Evolutionary conservation across 192 early-diverging fungal species (phyloP).

Genomic region (Backusella parvicylindrica): DNA sequence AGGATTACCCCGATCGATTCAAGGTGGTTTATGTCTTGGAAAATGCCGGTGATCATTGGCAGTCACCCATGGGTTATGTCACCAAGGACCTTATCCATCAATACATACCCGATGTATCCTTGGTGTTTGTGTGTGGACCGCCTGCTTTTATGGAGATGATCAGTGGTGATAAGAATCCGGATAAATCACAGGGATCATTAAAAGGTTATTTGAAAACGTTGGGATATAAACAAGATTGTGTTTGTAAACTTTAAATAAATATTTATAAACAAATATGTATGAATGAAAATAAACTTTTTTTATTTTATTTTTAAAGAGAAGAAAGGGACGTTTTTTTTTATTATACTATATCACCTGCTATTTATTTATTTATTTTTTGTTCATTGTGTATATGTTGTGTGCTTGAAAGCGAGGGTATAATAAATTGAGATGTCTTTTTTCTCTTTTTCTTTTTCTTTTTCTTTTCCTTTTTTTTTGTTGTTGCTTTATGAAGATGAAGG

Average conservation of each 20-base stretch:
- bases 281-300: not conserved
- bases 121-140: conserved; percentile 56
- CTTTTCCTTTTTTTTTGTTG: not conserved
- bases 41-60: conserved; percentile 63
- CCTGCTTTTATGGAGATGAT: conserved; percentile 62
- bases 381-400: too few species aligned
- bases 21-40: conserved; percentile 64
- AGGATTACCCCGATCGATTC: conserved; percentile 58
- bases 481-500: not conserved
- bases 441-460: not conserved
- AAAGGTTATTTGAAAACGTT: conserved; percentile 72
- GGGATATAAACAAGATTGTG: conserved; percentile 15
- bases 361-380: not conserved
- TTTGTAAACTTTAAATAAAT: not conserved
- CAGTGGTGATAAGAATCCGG: conserved; percentile 76
- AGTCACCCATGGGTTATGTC: conserved; percentile 70
- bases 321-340: too few species aligned
- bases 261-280: not conserved
- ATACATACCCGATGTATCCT: conserved; percentile 50
- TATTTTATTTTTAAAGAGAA: not conserved
- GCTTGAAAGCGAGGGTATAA: too few species aligned
- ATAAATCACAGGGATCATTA: conserved; percentile 80
- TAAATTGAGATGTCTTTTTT: too few species aligned
- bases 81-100: conserved; percentile 66
- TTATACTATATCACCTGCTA: not conserved